Percentiles rank a stretch among this genome's conserved stretches.
Evolutionary conservation across 768 basidiomycete genomes (phyloP).

Genomic region (Leccinum aurantiacum): DNA sequence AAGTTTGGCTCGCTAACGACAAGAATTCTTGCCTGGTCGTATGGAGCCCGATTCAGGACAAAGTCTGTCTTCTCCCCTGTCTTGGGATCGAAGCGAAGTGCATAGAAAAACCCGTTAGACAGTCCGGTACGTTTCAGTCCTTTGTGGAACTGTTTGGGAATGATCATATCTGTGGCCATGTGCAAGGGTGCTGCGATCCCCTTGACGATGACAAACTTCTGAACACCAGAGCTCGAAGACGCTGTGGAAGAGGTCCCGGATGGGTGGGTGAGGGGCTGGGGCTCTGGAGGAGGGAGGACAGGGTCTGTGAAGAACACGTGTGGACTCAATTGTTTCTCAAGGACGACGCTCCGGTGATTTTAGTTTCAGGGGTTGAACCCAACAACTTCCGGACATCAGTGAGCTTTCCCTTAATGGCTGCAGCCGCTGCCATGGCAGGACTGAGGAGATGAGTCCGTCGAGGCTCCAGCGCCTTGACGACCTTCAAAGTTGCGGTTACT

Average conservation of each 20-base stretch:
- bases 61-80: too few relatives aligned
- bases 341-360: constrained; percentile 43
- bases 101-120: too few relatives aligned
- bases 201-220: constrained; percentile 68
- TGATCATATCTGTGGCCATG: constrained; percentile 89
- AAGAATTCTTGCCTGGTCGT: too few relatives aligned
- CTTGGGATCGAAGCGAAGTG: too few relatives aligned
- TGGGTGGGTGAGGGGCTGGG: constrained; percentile 38
- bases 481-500: constrained; percentile 95
- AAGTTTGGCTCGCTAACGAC: too few relatives aligned
- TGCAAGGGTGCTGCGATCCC: constrained; percentile 77
- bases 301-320: constrained; percentile 79
- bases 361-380: constrained; percentile 43
- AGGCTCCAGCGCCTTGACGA: constrained; percentile 82
- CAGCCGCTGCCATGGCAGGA: constrained; percentile 92
- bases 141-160: constrained; percentile 92
- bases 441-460: constrained; percentile 86
- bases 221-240: constrained; percentile 46
- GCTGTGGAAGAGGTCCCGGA: constrained; percentile 32
- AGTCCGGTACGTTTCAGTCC: constrained; percentile 55
- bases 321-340: constrained; percentile 72
- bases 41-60: too few relatives aligned
- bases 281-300: constrained; percentile 53
- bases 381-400: constrained; percentile 82
- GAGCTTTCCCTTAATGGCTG: constrained; percentile 81